phyloP scores from a whole-genome alignment of 345 rosid genomes.

The Melastoma malabathricum region DNA sequence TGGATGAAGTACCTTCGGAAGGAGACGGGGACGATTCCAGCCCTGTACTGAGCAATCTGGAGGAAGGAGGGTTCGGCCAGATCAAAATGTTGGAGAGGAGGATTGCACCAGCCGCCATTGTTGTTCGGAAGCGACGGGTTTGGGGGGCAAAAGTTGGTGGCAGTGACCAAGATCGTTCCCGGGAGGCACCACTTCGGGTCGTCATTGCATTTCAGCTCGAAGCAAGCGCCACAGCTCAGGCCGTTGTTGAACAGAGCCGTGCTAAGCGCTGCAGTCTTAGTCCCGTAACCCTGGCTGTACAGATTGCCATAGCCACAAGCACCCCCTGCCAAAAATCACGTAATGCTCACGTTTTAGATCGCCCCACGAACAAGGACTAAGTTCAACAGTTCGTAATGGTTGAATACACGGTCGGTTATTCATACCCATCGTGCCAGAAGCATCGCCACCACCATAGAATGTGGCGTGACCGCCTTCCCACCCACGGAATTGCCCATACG shows the following conservation, averaged over 20 bases:
- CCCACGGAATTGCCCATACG: too few relatives aligned
- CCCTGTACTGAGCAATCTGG: not conserved
- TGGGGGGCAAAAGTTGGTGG: constrained; percentile 2
- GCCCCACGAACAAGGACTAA: not conserved
- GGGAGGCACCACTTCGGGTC: constrained; percentile 4
- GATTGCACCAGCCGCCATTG: constrained; percentile 4
- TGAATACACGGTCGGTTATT: too few relatives aligned
- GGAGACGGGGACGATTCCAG: constrained; percentile 3
- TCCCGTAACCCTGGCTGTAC: not conserved
- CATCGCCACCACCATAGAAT: too few relatives aligned
- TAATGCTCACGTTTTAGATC: too few relatives aligned
- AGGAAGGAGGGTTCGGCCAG: not conserved
- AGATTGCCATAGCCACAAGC: constrained; percentile 6
- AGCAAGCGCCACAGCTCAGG: not conserved
- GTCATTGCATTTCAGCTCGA: not conserved
- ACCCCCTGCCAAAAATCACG: not conserved
- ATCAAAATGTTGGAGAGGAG: constrained; percentile 1
- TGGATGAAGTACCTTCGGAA: not conserved
- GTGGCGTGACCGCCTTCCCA: too few relatives aligned
- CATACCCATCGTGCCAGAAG: too few relatives aligned
- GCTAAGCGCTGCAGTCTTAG: not conserved
- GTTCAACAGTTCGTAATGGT: too few relatives aligned
- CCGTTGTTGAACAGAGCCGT: constrained; percentile 4
- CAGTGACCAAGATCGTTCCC: not conserved
- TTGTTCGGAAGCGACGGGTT: not conserved